These are phyloP conservation scores for Hypoxylon sp. DNA, from an alignment of 2,329 filamentous ascomycete genomes.

Conservation along the genomic window DNA sequence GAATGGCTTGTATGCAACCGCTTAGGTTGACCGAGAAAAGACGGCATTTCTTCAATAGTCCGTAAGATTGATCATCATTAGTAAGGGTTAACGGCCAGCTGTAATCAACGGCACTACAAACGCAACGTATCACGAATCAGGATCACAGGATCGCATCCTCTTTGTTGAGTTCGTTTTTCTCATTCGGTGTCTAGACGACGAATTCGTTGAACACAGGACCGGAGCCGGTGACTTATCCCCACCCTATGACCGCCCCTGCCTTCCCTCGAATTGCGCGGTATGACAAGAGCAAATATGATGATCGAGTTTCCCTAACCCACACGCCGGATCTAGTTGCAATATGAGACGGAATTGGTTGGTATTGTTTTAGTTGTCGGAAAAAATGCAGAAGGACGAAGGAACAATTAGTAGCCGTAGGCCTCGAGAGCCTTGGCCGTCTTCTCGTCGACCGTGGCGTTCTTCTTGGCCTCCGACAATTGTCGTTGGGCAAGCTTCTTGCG, in stretches of 20 bases:
- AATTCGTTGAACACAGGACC: conserved; percentile 55
- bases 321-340: conserved; percentile 56
- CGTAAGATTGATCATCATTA: not conserved
- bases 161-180: conserved; percentile 53
- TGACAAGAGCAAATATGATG: conserved; percentile 53
- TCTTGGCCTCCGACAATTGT: conserved; percentile 93
- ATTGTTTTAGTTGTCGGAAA: conserved; percentile 50
- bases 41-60: not conserved
- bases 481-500: conserved; percentile 97
- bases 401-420: conserved; percentile 86
- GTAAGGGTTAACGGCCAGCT: not conserved
- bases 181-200: conserved; percentile 54
- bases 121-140: conserved; percentile 3
- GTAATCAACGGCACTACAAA: not conserved
- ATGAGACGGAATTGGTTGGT: conserved; percentile 50
- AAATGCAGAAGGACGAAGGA: conserved; percentile 51
- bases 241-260: conserved; percentile 51
- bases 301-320: conserved; percentile 54
- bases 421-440: conserved; percentile 91
- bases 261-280: conserved; percentile 52
- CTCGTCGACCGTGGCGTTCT: conserved; percentile 86
- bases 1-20: not conserved
- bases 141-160: conserved; percentile 5
- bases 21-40: not conserved
- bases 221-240: conserved; percentile 51